phyloP scores from a whole-genome alignment of 345 rosid species.

The Salix arbutifolia region DNA sequence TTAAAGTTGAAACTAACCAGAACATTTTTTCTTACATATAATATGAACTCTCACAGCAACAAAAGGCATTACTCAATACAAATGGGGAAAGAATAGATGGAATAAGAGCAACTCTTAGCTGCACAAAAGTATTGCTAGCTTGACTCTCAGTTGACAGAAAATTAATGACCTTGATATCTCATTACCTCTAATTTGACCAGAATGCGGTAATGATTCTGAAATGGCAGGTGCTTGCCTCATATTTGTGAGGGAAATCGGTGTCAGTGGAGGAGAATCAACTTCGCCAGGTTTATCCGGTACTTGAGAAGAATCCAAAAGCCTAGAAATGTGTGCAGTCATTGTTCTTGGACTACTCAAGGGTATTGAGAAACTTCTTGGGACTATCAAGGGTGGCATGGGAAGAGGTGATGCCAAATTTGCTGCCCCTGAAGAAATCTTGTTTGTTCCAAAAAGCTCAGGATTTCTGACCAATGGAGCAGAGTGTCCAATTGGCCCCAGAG shows the following conservation, averaged over 20 bases:
- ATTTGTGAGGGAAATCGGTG: conserved; percentile 58
- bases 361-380: conserved; percentile 77
- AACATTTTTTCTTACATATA: not conserved
- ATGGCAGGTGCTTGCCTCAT: conserved; percentile 30
- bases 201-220: conserved; percentile 41
- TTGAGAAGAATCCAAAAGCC: conserved; percentile 39
- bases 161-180: not conserved
- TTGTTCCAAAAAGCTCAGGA: conserved; percentile 44
- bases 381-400: conserved; percentile 64
- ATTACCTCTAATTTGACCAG: conserved; percentile 71
- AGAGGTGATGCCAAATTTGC: conserved; percentile 65
- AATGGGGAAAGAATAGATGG: not conserved
- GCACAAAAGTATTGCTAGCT: no score
- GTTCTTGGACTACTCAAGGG: conserved; percentile 79
- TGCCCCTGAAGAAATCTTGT: conserved; percentile 31
- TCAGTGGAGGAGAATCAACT: conserved; percentile 71
- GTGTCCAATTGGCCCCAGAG: conserved; percentile 53
- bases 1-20: no score
- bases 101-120: no score
- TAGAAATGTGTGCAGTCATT: conserved; percentile 40
- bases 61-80: not conserved
- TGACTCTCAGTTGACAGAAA: not conserved
- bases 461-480: conserved; percentile 82
- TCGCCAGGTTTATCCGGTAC: conserved; percentile 36
- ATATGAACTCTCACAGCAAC: not conserved